Evolutionary conservation across 1,284 basidiomycete genomes (phyloP).

Genomic region (Pseudozyma sp.): DNA sequence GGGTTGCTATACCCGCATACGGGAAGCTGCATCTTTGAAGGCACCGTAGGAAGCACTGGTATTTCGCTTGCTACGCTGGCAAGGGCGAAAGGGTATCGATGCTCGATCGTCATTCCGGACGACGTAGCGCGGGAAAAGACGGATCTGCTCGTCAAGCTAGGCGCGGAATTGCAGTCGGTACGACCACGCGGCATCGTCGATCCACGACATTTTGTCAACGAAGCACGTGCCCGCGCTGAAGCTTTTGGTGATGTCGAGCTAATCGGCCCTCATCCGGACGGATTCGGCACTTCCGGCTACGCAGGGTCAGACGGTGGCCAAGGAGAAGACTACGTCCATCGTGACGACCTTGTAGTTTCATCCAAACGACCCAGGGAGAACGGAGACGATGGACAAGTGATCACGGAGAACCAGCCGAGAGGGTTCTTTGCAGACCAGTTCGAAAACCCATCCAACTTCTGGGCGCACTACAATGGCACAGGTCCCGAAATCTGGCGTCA

Average conservation of each 20-base stretch:
- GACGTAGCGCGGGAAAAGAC: constrained; percentile 87
- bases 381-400: constrained; percentile 19
- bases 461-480: constrained; percentile 88
- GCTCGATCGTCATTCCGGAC: constrained; percentile 68
- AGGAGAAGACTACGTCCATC: constrained; percentile 29
- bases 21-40: constrained; percentile 94
- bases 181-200: constrained; percentile 67
- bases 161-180: constrained; percentile 82
- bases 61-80: constrained; percentile 89
- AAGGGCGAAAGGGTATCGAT: constrained; percentile 75
- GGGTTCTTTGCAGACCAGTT: constrained; percentile 83
- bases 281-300: constrained; percentile 19
- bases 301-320: constrained; percentile 30
- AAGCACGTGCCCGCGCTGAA: constrained; percentile 58
- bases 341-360: constrained; percentile 55
- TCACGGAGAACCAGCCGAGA: constrained; percentile 49
- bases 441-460: constrained; percentile 87
- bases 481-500: constrained; percentile 97
- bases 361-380: constrained; percentile 12
- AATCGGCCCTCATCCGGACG: constrained; percentile 47
- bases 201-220: constrained; percentile 67
- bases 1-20: constrained; percentile 87
- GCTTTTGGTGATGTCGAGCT: constrained; percentile 57
- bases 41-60: constrained; percentile 95
- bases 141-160: constrained; percentile 83